Percentiles rank a stretch among this genome's conserved stretches.
Conservation (phyloP, 495 filamentous ascomycete species). For the Penicillium soppii region DNA sequence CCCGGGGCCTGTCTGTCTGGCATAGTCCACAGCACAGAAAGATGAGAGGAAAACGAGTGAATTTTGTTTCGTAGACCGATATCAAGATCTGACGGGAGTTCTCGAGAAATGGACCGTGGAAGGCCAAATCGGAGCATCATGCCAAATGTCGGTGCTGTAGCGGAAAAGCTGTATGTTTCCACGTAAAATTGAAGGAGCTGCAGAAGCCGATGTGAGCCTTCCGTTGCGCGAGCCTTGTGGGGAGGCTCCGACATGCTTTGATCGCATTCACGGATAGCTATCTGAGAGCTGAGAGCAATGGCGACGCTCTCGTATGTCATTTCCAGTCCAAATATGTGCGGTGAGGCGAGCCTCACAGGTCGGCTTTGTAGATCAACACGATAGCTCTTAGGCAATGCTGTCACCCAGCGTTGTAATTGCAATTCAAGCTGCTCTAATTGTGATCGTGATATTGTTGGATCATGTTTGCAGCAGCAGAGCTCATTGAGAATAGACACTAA, state of each 20-base stretch:
- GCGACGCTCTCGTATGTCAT: conserved; percentile 39
- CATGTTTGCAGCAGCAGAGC: conserved; percentile 31
- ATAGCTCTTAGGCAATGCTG: conserved; percentile 34
- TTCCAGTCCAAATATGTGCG: conserved; percentile 42
- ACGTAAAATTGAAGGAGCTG: conserved; percentile 35
- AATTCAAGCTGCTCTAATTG: conserved; percentile 37
- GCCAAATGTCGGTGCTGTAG: conserved; percentile 38
- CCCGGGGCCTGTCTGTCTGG: conserved; percentile 8
- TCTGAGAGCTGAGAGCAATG: conserved; percentile 28
- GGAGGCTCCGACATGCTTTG: conserved; percentile 22
- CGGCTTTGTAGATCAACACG: conserved; percentile 32
- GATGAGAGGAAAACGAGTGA: conserved; percentile 32
- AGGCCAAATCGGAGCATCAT: conserved; percentile 31
- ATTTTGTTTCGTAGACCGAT: conserved; percentile 30
- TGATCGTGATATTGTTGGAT: conserved; percentile 23
- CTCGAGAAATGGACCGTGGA: conserved; percentile 8
- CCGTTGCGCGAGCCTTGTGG: conserved; percentile 25
- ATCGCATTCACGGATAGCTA: conserved; percentile 28
- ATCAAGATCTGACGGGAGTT: conserved; percentile 26
- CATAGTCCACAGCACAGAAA: conserved; percentile 32
- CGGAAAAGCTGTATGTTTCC: conserved; percentile 39
- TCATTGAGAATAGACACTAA: conserved; percentile 48
- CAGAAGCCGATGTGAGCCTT: conserved; percentile 35
- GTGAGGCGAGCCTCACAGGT: conserved; percentile 26
- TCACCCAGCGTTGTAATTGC: conserved; percentile 38